Conservation (phyloP, 2,329 filamentous ascomycete species). For the Nigrospora osmanthi region DNA sequence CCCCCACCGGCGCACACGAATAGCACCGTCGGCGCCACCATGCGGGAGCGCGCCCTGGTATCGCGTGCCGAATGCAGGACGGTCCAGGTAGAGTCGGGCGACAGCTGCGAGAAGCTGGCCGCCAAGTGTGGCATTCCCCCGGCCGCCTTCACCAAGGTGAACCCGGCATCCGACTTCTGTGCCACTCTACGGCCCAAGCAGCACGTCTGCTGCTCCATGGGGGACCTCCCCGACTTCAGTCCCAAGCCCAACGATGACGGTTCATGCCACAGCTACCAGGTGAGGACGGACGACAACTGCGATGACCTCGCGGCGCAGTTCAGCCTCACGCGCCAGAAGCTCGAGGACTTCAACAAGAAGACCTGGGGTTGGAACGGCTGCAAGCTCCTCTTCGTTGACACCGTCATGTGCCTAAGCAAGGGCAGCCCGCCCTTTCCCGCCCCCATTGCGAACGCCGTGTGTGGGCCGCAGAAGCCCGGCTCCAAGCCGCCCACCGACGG, state of each 20-base stretch:
- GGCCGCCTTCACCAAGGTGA: slow-evolving; percentile 14
- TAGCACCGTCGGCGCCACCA: background rate
- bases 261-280: slow-evolving; percentile 22
- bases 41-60: background rate
- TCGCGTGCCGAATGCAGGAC: slow-evolving; percentile 1
- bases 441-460: slow-evolving; percentile 9
- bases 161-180: slow-evolving; percentile 19
- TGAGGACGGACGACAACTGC: slow-evolving; percentile 24
- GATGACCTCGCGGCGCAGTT: slow-evolving; percentile 14
- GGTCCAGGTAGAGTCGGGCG: slow-evolving; percentile 7
- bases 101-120: slow-evolving; percentile 15
- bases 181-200: slow-evolving; percentile 21
- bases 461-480: slow-evolving; percentile 7
- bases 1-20: background rate
- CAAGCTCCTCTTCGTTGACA: slow-evolving; percentile 3
- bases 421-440: slow-evolving; percentile 12
- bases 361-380: slow-evolving; percentile 15
- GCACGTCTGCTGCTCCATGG: slow-evolving; percentile 27
- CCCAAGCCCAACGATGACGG: slow-evolving; percentile 27
- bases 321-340: slow-evolving; percentile 8
- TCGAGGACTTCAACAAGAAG: slow-evolving; percentile 11
- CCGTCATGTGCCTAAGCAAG: slow-evolving; percentile 14
- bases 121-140: slow-evolving; percentile 14
- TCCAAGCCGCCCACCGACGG: background rate
- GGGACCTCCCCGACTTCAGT: slow-evolving; percentile 21